Percentiles rank a stretch among this genome's conserved stretches.
Conservation (phyloP, 495 filamentous ascomycete species). For the Penicillium ochrochloron region DNA sequence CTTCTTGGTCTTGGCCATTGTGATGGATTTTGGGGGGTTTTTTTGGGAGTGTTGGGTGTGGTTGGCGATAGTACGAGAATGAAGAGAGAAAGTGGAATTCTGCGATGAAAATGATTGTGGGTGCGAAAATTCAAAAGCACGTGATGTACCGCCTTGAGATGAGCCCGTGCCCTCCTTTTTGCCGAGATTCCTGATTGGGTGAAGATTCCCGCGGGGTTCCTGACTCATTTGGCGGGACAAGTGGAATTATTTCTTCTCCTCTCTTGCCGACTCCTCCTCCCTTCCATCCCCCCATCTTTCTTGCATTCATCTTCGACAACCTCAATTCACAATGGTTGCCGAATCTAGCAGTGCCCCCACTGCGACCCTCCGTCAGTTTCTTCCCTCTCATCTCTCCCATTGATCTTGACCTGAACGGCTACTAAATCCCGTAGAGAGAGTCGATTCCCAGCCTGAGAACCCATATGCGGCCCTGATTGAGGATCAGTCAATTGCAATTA, state of each 20-base stretch:
- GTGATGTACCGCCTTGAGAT: constrained; percentile 11
- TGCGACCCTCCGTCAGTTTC: constrained; percentile 51
- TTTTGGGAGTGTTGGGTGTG: constrained; percentile 10
- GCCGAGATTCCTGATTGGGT: background rate
- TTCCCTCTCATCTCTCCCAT: constrained; percentile 14
- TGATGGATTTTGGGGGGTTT: constrained; percentile 21
- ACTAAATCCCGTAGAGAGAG: constrained; percentile 70
- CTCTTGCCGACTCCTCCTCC: constrained; percentile 9
- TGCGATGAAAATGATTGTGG: constrained; percentile 9
- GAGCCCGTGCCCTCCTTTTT: background rate
- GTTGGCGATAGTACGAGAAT: constrained; percentile 11
- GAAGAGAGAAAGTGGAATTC: constrained; percentile 6
- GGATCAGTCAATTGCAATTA: constrained; percentile 79
- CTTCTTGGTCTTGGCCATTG: constrained; percentile 85
- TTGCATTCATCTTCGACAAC: background rate
- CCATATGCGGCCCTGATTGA: constrained; percentile 86
- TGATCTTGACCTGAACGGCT: constrained; percentile 39
- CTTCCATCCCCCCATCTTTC: constrained; percentile 9
- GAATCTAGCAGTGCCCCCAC: constrained; percentile 28
- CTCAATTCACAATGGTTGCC: constrained; percentile 34
- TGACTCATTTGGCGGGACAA: constrained; percentile 23
- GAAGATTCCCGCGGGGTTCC: constrained; percentile 17
- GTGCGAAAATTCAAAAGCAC: background rate
- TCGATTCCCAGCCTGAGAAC: constrained; percentile 81
- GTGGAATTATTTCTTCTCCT: constrained; percentile 17